phyloP scores from a whole-genome alignment of 345 rosid species.

The Eucalyptus tenuipes region DNA sequence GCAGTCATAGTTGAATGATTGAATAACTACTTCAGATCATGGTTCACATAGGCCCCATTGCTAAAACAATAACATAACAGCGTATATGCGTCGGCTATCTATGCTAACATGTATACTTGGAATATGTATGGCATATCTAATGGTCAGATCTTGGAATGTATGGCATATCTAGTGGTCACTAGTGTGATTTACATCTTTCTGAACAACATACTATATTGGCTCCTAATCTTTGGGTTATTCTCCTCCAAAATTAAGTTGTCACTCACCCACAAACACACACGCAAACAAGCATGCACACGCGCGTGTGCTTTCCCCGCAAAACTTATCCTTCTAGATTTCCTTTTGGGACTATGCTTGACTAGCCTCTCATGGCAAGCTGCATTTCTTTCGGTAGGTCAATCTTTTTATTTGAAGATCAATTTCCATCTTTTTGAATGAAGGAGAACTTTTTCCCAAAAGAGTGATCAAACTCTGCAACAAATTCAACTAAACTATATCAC shows the following conservation, averaged over 20 bases:
- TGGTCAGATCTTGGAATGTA: not conserved
- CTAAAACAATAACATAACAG: not conserved
- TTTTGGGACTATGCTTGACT: not conserved
- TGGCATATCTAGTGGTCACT: not conserved
- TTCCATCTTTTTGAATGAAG: not conserved
- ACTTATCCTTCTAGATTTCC: not conserved
- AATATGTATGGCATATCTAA: not conserved
- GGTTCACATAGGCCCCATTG: not conserved
- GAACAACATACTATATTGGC: not conserved
- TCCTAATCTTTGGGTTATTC: not conserved
- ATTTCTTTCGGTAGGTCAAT: not conserved
- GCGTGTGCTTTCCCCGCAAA: not conserved
- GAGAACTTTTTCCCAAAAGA: not conserved
- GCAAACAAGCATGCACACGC: not conserved
- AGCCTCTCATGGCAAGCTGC: not conserved
- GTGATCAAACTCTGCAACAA: not conserved
- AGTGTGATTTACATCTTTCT: not conserved
- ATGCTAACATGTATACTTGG: not conserved
- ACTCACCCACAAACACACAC: not conserved
- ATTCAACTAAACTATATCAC: not conserved
- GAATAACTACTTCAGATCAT: not conserved
- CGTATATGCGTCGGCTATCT: not conserved
- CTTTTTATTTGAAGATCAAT: not conserved
- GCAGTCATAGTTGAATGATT: not conserved
- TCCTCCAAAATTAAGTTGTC: not conserved